phyloP scores from a whole-genome alignment of 495 filamentous ascomycete species.

The Penicillium manginii region DNA sequence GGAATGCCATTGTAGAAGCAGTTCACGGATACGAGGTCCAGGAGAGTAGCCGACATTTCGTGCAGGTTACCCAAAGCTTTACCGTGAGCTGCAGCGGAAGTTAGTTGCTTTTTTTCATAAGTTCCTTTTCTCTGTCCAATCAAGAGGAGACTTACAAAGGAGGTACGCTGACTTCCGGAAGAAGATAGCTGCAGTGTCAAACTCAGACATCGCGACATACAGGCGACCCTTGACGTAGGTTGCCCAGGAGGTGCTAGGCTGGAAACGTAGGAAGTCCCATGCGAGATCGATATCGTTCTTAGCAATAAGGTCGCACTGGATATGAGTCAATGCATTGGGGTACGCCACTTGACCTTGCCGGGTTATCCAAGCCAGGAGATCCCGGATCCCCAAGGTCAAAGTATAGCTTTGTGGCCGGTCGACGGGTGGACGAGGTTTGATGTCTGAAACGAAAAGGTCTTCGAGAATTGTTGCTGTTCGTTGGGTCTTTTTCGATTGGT shows the following conservation, averaged over 20 bases:
- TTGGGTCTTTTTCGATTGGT: constrained; percentile 25
- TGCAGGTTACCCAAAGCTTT: constrained; percentile 52
- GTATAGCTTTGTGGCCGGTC: constrained; percentile 49
- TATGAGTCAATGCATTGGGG: constrained; percentile 53
- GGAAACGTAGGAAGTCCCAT: constrained; percentile 72
- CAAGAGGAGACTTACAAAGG: constrained; percentile 63
- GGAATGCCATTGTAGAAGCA: constrained; percentile 76
- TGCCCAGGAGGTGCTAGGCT: constrained; percentile 68
- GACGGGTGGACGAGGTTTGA: constrained; percentile 49
- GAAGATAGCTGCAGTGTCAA: constrained; percentile 68
- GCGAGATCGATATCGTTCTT: constrained; percentile 73
- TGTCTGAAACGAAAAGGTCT: constrained; percentile 51
- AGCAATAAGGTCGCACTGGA: constrained; percentile 73
- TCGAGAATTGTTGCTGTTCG: constrained; percentile 50
- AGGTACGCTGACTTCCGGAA: constrained; percentile 85
- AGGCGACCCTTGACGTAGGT: constrained; percentile 87
- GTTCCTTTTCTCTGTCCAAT: constrained; percentile 2
- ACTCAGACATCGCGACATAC: constrained; percentile 71
- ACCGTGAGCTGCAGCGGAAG: constrained; percentile 36
- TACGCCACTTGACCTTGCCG: constrained; percentile 48
- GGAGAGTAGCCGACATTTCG: constrained; percentile 60
- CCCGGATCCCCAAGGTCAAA: constrained; percentile 51
- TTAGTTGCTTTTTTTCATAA: constrained; percentile 14
- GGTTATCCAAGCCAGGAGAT: constrained; percentile 54
- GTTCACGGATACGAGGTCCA: constrained; percentile 71